These are phyloP conservation scores for Pichia thaimueangensis DNA, from an alignment of 805 yeast genomes.

Conservation along the genomic window DNA sequence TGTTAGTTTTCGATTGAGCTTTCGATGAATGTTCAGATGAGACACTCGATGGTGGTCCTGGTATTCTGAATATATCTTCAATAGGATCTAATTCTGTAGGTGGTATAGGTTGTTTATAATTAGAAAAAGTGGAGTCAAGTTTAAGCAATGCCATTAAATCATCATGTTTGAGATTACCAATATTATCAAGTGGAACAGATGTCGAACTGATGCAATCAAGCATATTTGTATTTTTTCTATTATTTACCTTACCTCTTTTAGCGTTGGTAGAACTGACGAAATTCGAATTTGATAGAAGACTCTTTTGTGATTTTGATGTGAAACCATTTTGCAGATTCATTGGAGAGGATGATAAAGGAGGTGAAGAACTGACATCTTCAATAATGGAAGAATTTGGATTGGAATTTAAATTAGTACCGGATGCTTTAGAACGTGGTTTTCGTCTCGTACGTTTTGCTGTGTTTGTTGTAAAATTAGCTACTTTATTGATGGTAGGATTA, in stretches of 20 bases:
- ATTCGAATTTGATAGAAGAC: background rate
- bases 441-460: too few relatives aligned
- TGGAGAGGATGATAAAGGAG: conserved; percentile 11
- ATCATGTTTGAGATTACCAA: background rate
- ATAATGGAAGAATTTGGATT: background rate
- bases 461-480: conserved; percentile 1
- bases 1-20: conserved; percentile 7
- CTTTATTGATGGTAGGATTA: background rate
- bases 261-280: background rate
- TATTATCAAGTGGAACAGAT: background rate
- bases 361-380: conserved; percentile 11
- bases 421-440: background rate
- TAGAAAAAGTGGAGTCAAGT: background rate
- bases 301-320: background rate
- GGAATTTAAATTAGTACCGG: background rate
- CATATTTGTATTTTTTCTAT: background rate
- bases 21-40: conserved; percentile 4
- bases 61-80: conserved; percentile 8
- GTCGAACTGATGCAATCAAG: background rate
- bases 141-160: conserved; percentile 2
- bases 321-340: conserved; percentile 7
- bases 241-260: background rate
- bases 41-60: background rate
- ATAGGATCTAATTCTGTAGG: conserved; percentile 1
- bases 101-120: background rate